Base-by-base conservation (phyloP, 305 asterid genomes). In the Nicotiana rustica region DNA sequence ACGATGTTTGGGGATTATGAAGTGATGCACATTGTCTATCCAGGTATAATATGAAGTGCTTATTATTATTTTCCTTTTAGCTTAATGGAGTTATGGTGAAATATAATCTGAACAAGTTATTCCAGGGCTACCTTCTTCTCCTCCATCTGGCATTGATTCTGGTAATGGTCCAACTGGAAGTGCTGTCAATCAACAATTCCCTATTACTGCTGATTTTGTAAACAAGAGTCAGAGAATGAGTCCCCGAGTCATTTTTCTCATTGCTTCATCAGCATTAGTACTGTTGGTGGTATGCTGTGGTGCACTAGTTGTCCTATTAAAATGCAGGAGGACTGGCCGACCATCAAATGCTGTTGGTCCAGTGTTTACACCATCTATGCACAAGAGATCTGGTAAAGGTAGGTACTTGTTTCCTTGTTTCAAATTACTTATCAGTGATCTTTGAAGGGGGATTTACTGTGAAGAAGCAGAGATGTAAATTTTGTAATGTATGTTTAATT, bases 1-100 rank as follows among this genome's bases (percentile, higher is more conserved):
- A 92, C 98, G 29, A 90, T 97, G 82, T 97, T 97, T 86, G 99
- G 99, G 82, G 93, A 90, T 85, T 97, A 95, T 80, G 93, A 91
- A 52, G 94, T 97, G 73, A 41, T 85, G 59, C 78, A 82, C 89
- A 89, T 97, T 84, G 61, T 86, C 62, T 97, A 97, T 86, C 98
- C 98, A 92, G 99, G 99, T 97, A 89, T 52, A 81, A 78, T 49
- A 35, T 82, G 9, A 49, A 75, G 55, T 81, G 73, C 5, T 77
- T 62, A 35, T 59, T 57, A 61, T 64, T 49, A 38, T 71, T 52
- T 71, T 21, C 81, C 38, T 5, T 60, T 13, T 80, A 18, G 49
- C 59, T 18, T 79, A 21, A 33, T 75, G 79, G 44, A 75, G 52
- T 55, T 38, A 64, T 70, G 66, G 77, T 76, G 35, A 71, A 77